Percentiles rank a stretch among this genome's conserved stretches.
Evolutionary conservation across 2,329 filamentous ascomycete genomes (phyloP).

Genomic region (Xylariaceae sp.): DNA sequence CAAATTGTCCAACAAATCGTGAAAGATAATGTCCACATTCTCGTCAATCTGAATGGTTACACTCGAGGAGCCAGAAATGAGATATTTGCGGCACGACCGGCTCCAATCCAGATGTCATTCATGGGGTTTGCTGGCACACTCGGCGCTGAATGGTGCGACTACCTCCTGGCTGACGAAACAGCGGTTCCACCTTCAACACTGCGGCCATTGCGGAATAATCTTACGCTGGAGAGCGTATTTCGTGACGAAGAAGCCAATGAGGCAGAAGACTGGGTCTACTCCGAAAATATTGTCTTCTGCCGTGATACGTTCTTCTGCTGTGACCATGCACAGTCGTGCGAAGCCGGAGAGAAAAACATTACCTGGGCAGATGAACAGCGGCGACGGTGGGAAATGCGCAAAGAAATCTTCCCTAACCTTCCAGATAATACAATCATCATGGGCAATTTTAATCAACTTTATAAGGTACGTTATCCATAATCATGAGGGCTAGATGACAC

Average conservation of each 20-base stretch:
- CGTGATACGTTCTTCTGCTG: conserved; percentile 97
- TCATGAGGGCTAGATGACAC: not conserved
- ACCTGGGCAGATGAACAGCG: conserved; percentile 80
- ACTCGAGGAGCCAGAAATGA: conserved; percentile 96
- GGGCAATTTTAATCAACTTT: conserved; percentile 97
- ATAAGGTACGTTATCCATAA: conserved; percentile 62
- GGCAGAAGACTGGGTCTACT: conserved; percentile 82
- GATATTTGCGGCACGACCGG: conserved; percentile 89
- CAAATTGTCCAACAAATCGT: conserved; percentile 81
- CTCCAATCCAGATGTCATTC: conserved; percentile 98
- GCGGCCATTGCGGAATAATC: conserved; percentile 70
- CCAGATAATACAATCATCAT: conserved; percentile 82
- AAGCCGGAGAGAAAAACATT: conserved; percentile 58
- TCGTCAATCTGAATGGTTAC: conserved; percentile 97
- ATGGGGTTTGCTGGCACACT: conserved; percentile 98
- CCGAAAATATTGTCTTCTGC: conserved; percentile 93
- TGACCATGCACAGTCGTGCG: conserved; percentile 88
- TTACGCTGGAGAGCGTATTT: conserved; percentile 66
- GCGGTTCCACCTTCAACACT: conserved; percentile 79
- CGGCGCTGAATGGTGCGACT: conserved; percentile 98
- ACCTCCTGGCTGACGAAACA: conserved; percentile 83
- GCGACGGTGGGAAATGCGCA: conserved; percentile 86
- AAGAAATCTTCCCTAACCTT: conserved; percentile 79
- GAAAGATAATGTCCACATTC: conserved; percentile 81
- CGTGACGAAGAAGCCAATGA: conserved; percentile 61